Evolutionary conservation across 805 yeast species (phyloP).

Genomic region (Pichia nanzhaoensis): DNA sequence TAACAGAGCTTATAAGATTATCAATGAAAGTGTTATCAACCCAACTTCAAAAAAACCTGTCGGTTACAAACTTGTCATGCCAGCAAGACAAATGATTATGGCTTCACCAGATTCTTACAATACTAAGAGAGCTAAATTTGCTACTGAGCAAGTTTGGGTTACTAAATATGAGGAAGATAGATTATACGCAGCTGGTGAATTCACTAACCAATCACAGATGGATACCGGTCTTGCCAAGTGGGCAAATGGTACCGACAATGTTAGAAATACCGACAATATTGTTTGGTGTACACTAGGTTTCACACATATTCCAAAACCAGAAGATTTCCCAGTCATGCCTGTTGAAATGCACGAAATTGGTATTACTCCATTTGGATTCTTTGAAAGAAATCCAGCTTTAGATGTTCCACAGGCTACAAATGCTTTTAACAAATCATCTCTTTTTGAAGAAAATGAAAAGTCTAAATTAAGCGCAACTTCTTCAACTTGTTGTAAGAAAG

Average conservation of each 20-base stretch:
- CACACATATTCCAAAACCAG: constrained; percentile 77
- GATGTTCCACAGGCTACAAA: constrained; percentile 70
- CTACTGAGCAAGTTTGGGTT: constrained; percentile 77
- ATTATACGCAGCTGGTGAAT: constrained; percentile 76
- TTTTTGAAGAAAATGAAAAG: constrained; percentile 21
- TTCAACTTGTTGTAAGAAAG: constrained; percentile 26
- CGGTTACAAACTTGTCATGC: constrained; percentile 67
- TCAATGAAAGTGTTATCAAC: constrained; percentile 67
- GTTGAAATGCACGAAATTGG: constrained; percentile 67
- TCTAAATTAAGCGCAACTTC: constrained; percentile 17
- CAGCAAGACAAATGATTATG: constrained; percentile 69
- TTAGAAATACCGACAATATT: constrained; percentile 69
- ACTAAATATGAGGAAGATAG: constrained; percentile 70
- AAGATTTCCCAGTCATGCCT: constrained; percentile 89
- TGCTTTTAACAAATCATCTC: constrained; percentile 56
- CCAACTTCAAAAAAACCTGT: constrained; percentile 66
- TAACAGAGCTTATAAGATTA: constrained; percentile 65
- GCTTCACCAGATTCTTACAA: constrained; percentile 60
- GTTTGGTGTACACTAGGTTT: constrained; percentile 79
- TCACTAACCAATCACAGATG: constrained; percentile 68
- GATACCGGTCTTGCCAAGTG: constrained; percentile 70
- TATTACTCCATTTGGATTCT: constrained; percentile 67
- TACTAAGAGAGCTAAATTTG: constrained; percentile 63
- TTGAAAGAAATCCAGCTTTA: constrained; percentile 69
- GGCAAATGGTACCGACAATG: constrained; percentile 61